phyloP scores from a whole-genome alignment of 805 yeast genomes.

The Hanseniaspora meyeri region DNA sequence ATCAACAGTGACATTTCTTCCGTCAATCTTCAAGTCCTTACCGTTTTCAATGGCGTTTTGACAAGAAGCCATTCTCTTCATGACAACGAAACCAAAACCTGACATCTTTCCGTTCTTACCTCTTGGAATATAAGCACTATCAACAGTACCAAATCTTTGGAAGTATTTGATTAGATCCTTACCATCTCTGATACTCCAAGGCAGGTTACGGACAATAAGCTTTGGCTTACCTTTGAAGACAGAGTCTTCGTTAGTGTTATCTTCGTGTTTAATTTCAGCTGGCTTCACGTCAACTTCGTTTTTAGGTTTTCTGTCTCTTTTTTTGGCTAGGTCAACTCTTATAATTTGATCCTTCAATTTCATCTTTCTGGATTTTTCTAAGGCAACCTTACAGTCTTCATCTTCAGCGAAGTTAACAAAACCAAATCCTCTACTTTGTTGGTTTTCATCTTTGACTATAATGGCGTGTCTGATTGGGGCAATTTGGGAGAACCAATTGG shows the following conservation, averaged over 20 bases:
- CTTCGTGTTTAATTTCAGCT: slow-evolving; percentile 1
- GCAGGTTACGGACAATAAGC: slow-evolving; percentile 78
- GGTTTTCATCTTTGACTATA: slow-evolving; percentile 64
- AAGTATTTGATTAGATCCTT: slow-evolving; percentile 58
- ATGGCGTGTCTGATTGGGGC: slow-evolving; percentile 94
- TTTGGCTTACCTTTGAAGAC: slow-evolving; percentile 61
- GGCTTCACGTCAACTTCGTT: background rate
- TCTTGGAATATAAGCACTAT: slow-evolving; percentile 79
- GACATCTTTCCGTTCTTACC: slow-evolving; percentile 78
- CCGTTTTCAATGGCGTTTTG: slow-evolving; percentile 65
- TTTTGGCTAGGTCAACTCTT: slow-evolving; percentile 77
- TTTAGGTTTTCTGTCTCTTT: slow-evolving; percentile 56
- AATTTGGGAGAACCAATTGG: slow-evolving; percentile 78
- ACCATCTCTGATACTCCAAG: slow-evolving; percentile 86
- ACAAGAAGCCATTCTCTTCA: slow-evolving; percentile 70
- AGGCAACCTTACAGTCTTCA: slow-evolving; percentile 71
- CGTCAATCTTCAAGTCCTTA: slow-evolving; percentile 68
- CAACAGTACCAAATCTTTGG: slow-evolving; percentile 69
- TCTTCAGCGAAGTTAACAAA: slow-evolving; percentile 79
- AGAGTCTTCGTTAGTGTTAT: background rate
- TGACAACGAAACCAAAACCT: slow-evolving; percentile 89
- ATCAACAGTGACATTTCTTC: slow-evolving; percentile 87
- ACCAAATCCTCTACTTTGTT: slow-evolving; percentile 85
- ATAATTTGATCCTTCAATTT: slow-evolving; percentile 57
- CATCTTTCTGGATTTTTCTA: slow-evolving; percentile 49